Conservation (phyloP, 148 eudicot genomes). For the Amaranthus cruentus region DNA sequence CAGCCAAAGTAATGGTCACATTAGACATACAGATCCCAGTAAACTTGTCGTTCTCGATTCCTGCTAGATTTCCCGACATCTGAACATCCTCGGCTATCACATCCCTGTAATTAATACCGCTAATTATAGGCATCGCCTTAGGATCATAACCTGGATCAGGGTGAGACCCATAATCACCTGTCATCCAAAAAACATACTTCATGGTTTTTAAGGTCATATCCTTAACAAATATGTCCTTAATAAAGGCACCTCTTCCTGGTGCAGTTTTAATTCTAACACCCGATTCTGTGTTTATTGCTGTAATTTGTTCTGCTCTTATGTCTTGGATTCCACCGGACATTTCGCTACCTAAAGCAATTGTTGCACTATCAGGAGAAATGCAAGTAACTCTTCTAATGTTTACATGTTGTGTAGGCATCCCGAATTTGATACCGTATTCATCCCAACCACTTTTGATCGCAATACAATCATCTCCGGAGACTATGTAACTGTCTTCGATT, state of each 20-base stretch:
- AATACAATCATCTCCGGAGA: slow-evolving; percentile 89
- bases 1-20: slow-evolving; percentile 59
- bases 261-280: slow-evolving; percentile 83
- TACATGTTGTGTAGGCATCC: slow-evolving; percentile 74
- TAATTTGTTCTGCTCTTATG: slow-evolving; percentile 69
- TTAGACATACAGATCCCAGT: slow-evolving; percentile 79
- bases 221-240: slow-evolving; percentile 69
- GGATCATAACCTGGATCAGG: slow-evolving; percentile 69
- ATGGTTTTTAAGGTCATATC: slow-evolving; percentile 71
- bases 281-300: slow-evolving; percentile 77
- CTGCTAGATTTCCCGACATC: slow-evolving; percentile 67
- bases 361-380: slow-evolving; percentile 87
- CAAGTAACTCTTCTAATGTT: slow-evolving; percentile 67
- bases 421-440: slow-evolving; percentile 68
- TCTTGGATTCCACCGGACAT: slow-evolving; percentile 94
- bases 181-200: slow-evolving; percentile 93
- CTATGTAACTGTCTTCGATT: slow-evolving; percentile 77
- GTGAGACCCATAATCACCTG: slow-evolving; percentile 82
- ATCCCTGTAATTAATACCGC: slow-evolving; percentile 63
- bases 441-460: slow-evolving; percentile 97
- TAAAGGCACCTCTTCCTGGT: slow-evolving; percentile 69
- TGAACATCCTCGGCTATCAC: slow-evolving; percentile 71
- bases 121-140: slow-evolving; percentile 57
- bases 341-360: slow-evolving; percentile 86
- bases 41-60: slow-evolving; percentile 67